phyloP scores from a whole-genome alignment of 495 filamentous ascomycete species.

The Aspergillus indologenus region DNA sequence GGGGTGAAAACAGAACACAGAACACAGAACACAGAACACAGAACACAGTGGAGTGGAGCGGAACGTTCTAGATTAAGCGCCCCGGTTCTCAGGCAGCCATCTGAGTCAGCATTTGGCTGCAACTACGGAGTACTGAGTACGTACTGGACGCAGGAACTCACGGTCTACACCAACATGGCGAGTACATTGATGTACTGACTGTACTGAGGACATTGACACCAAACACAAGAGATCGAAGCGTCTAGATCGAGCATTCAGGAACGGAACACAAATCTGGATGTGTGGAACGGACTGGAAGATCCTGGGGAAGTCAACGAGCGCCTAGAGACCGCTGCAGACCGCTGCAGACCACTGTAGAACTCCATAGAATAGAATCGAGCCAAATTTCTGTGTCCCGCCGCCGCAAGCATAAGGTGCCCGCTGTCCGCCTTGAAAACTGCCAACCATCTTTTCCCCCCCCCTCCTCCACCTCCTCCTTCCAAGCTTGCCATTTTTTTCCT shows the following conservation, averaged over 20 bases:
- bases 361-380: constrained; percentile 17
- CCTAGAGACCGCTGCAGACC: too few relatives aligned
- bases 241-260: constrained; percentile 20
- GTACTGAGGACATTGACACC: too few relatives aligned
- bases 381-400: constrained; percentile 30
- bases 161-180: too few relatives aligned
- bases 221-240: neutral
- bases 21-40: too few relatives aligned
- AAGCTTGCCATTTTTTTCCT: constrained; percentile 6
- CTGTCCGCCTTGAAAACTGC: constrained; percentile 10
- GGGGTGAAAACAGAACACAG: too few relatives aligned
- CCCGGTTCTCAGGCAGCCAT: constrained; percentile 13
- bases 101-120: neutral
- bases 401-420: constrained; percentile 28
- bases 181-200: too few relatives aligned
- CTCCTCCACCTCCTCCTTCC: constrained; percentile 17
- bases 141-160: too few relatives aligned
- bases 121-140: neutral
- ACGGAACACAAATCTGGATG: neutral
- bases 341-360: constrained; percentile 40
- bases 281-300: constrained; percentile 32
- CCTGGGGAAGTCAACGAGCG: constrained; percentile 1
- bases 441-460: constrained; percentile 23
- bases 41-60: constrained; percentile 23
- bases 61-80: constrained; percentile 31